phyloP scores from a whole-genome alignment of 371 early-diverging fungal species.

The Mucor plumbeus region DNA sequence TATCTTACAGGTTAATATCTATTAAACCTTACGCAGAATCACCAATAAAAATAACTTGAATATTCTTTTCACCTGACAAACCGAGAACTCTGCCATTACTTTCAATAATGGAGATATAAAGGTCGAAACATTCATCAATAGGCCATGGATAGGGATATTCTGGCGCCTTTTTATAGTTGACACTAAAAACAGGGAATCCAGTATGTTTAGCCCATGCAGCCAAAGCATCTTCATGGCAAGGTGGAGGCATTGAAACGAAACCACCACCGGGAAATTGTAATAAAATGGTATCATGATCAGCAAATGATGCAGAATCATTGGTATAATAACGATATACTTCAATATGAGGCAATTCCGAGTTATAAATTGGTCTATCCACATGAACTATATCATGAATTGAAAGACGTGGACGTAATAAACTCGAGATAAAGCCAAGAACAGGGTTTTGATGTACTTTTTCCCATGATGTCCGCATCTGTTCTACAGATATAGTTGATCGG shows the following conservation, averaged over 20 bases:
- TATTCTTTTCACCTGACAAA: slow-evolving; percentile 56
- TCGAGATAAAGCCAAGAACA: slow-evolving; percentile 59
- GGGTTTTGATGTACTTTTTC: slow-evolving; percentile 79
- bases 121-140: slow-evolving; percentile 91
- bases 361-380: slow-evolving; percentile 48
- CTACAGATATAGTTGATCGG: slow-evolving; percentile 79
- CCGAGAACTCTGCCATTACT: slow-evolving; percentile 78
- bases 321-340: slow-evolving; percentile 65
- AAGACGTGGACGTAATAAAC: slow-evolving; percentile 59
- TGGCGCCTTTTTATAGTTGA: slow-evolving; percentile 96
- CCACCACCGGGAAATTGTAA: slow-evolving; percentile 88
- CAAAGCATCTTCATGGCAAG: slow-evolving; percentile 75
- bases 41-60: slow-evolving; percentile 77
- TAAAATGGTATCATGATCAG: slow-evolving; percentile 62
- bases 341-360: slow-evolving; percentile 41
- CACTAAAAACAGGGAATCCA: slow-evolving; percentile 71
- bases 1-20: not conserved
- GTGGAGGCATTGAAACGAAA: slow-evolving; percentile 84
- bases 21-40: slow-evolving; percentile 87
- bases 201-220: slow-evolving; percentile 73
- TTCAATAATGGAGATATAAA: slow-evolving; percentile 71
- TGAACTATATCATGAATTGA: slow-evolving; percentile 59
- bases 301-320: slow-evolving; percentile 36
- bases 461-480: slow-evolving; percentile 91
- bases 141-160: slow-evolving; percentile 95